Conservation (phyloP, 257 asterid genomes). For the Hygrophila difformis region DNA sequence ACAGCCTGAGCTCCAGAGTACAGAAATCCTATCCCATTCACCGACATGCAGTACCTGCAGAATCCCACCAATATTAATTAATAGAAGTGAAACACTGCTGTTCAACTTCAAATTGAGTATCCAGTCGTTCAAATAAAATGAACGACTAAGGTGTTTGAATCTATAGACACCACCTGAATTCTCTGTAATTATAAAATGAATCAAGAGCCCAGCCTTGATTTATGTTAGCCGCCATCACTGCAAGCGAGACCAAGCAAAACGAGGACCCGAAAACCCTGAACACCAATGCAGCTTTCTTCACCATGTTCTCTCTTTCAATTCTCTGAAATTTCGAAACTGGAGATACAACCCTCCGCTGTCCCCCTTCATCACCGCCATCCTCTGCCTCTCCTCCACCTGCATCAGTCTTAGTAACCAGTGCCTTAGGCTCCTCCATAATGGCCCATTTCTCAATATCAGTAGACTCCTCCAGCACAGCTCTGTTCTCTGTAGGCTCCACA, state of each 20-base stretch:
- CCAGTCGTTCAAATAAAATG: constrained; percentile 5
- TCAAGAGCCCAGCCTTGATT: constrained; percentile 64
- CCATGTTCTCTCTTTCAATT: constrained; percentile 31
- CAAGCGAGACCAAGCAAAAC: constrained; percentile 51
- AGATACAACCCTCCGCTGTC: constrained; percentile 27
- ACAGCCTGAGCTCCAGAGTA: constrained; percentile 70
- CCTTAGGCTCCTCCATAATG: constrained; percentile 23
- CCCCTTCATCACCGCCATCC: constrained; percentile 18
- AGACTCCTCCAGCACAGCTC: constrained; percentile 25
- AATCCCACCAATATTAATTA: background rate
- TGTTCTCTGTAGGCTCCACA: constrained; percentile 22
- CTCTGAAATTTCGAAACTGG: constrained; percentile 31
- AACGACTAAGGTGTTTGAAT: too few relatives aligned
- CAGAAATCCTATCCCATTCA: constrained; percentile 58
- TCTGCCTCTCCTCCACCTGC: too few relatives aligned
- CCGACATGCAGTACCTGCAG: constrained; percentile 65
- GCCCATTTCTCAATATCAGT: constrained; percentile 8
- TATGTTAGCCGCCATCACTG: constrained; percentile 63
- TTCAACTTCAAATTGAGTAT: background rate
- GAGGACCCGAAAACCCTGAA: constrained; percentile 47
- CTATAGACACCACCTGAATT: constrained; percentile 47
- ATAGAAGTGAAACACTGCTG: background rate
- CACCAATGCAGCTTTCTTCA: constrained; percentile 50
- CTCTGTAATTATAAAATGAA: constrained; percentile 47
- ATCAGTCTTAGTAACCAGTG: constrained; percentile 14